Evolutionary conservation across 2,329 filamentous ascomycete species (phyloP), one percentile per base, ranked within the genome.

Genomic region (Lachnellula occidentalis): DNA sequence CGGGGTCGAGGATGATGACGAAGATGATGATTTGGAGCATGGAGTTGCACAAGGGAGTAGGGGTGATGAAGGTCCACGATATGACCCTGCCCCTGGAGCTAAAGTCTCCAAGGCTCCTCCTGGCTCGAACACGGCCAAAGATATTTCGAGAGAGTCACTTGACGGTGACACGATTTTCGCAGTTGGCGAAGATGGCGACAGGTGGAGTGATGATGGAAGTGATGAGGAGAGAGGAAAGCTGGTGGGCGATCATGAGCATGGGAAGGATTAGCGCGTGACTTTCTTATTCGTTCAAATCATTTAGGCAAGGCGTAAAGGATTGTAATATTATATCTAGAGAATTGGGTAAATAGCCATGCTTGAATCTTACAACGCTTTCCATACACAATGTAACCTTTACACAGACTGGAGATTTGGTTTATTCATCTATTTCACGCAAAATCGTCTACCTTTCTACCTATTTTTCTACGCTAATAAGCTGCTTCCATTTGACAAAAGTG

Each of bases 121-220:
- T 17, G 56, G 56, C 24, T 50, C 49, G 9, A 59, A 60, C 42
- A 61, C 62, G 11, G 58, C 63, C 19, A 66, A 62, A 31, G 62
- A 65, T 17, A 61, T 78, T 46, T 76, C 80, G 55, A 70, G 81
- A 64, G 76, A 86, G 57, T 86, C 82, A 49, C 73, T 88, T 34
- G 92, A 97, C 59, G 91, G 91, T 11, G 94, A 97, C 73, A 96
- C 92, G 0, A 95, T 97, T 58, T 97, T 97, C 66, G 92, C 92
- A 1, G 89, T 97, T 11, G 92, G 91, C 11, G 92, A 95, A 65
- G 87, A 87, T 53, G 82, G 67, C 12, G 90, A 94, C 67, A 90
- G 86, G 68, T 92, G 91, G 77, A 90, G 87, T 15, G 88, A 90
- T 54, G 86, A 89, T 53, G 87, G 86, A 19, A 75, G 79, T 34